These are phyloP conservation scores for Colletotrichum lupini DNA, from an alignment of 2,329 filamentous ascomycete genomes.

Conservation along the genomic window DNA sequence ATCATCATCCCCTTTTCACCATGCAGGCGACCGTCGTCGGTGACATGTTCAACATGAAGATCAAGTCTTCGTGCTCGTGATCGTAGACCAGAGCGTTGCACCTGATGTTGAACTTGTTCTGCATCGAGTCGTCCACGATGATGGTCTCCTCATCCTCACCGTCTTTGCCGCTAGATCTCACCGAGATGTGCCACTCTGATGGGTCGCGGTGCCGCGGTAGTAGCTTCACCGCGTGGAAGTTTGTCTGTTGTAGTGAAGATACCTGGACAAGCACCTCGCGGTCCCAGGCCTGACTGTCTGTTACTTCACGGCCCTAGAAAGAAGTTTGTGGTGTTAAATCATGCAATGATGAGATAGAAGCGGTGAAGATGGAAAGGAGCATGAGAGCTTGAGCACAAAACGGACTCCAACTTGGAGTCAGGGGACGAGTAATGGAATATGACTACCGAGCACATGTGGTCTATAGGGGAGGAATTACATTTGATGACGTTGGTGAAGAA, in stretches of 20 bases:
- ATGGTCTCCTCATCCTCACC: neutral
- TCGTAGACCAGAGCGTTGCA: neutral
- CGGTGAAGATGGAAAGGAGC: neutral
- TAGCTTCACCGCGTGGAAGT: neutral
- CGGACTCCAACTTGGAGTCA: neutral
- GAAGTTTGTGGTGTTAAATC: neutral
- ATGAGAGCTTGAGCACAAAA: neutral
- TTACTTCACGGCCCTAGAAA: neutral
- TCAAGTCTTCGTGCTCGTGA: constrained; percentile 74
- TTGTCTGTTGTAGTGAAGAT: neutral
- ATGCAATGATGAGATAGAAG: neutral
- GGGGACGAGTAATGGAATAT: no score
- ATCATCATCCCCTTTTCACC: neutral
- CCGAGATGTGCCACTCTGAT: neutral
- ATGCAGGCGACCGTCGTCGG: neutral
- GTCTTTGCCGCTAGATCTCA: neutral
- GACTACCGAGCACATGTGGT: neutral
- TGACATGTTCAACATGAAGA: constrained; percentile 80
- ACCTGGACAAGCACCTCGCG: neutral
- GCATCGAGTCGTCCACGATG: neutral
- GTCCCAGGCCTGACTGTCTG: neutral
- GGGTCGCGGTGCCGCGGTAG: neutral
- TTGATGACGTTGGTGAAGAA: neutral
- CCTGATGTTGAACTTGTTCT: neutral
- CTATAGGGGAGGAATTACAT: neutral